Evolutionary conservation across 2,329 filamentous ascomycete species (phyloP).

Genomic region (Fusarium albidum): DNA sequence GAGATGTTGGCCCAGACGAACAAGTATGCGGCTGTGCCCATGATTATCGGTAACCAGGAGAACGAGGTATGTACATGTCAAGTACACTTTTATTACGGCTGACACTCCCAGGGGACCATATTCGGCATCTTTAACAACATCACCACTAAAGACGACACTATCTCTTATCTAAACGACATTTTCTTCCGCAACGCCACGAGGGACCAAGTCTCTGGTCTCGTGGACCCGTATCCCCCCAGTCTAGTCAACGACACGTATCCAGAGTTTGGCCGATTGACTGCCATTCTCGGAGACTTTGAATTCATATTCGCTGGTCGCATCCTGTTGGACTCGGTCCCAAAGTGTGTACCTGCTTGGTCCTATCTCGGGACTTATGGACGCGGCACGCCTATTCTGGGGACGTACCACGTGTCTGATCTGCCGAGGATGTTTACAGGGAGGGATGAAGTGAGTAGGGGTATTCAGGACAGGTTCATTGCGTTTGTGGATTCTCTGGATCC

Average conservation of each 20-base stretch:
- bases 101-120: slow-evolving; percentile 67
- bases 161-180: slow-evolving; percentile 64
- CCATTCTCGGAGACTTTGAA: slow-evolving; percentile 76
- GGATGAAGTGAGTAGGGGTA: too few species aligned
- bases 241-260: slow-evolving; percentile 77
- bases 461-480: too few species aligned
- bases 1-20: too few species aligned
- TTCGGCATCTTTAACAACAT: slow-evolving; percentile 64
- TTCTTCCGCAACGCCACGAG: slow-evolving; percentile 65
- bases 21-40: slow-evolving; percentile 62
- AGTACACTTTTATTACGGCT: slow-evolving; percentile 71
- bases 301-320: slow-evolving; percentile 78
- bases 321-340: slow-evolving; percentile 65
- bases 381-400: slow-evolving; percentile 77
- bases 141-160: too few species aligned
- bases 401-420: slow-evolving; percentile 77
- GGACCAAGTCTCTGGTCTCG: too few species aligned
- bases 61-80: slow-evolving; percentile 81
- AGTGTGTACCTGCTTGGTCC: slow-evolving; percentile 73
- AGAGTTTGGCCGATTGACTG: slow-evolving; percentile 78
- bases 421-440: slow-evolving; percentile 75
- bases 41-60: slow-evolving; percentile 76
- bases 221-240: slow-evolving; percentile 76
- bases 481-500: too few species aligned
- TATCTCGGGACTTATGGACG: slow-evolving; percentile 78